Evolutionary conservation across 2,329 filamentous ascomycete species (phyloP), one percentile per base, ranked within the genome.

Genomic region (Penicillium glabrum): DNA sequence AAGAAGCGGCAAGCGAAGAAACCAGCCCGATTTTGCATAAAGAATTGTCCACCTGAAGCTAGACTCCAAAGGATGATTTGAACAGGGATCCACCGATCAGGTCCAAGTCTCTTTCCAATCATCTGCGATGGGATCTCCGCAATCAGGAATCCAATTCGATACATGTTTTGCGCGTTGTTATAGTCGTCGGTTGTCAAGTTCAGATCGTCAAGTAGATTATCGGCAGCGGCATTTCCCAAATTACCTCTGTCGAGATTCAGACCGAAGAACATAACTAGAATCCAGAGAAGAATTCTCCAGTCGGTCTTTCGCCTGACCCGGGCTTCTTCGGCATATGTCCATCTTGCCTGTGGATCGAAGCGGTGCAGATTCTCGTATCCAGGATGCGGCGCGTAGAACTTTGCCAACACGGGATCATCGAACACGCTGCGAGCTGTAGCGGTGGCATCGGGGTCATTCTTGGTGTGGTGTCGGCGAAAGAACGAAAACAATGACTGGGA

Each of bases 211-310:
- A 69, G 61, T 0, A 71, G 57, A 26, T 67, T 68, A 43, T 71
- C 69, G 11, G 69, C 59, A 7, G 59, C 57, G 3, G 69, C 69
- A 35, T 67, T 62, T 31, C 60, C 52, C 24, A 71, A 51, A 44
- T 71, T 71, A 14, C 67, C 62, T 8, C 69, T 59, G 49, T 71
- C 67, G 9, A 71, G 57, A 27, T 71, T 62, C 19, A 71, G 53
- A 0, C 60, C 67, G 9, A 67, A 68, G 56, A 71, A 71, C 82
- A 85, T 84, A 37, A 84, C 66, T 48, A 80, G 80, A 52, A 66
- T 64, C 69, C 64, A 78, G 2, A 71, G 46, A n/a, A 72, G 66
- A 23, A 77, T 71, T 10, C 57, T 66, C 59, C 60, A 63, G 57
- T 77, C 75, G 13, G 60, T 66, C 50, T 72, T 72, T 29, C 66